These are phyloP conservation scores for Porphyrellus cyaneotinctus DNA, from an alignment of 768 basidiomycete genomes.

Conservation along the genomic window DNA sequence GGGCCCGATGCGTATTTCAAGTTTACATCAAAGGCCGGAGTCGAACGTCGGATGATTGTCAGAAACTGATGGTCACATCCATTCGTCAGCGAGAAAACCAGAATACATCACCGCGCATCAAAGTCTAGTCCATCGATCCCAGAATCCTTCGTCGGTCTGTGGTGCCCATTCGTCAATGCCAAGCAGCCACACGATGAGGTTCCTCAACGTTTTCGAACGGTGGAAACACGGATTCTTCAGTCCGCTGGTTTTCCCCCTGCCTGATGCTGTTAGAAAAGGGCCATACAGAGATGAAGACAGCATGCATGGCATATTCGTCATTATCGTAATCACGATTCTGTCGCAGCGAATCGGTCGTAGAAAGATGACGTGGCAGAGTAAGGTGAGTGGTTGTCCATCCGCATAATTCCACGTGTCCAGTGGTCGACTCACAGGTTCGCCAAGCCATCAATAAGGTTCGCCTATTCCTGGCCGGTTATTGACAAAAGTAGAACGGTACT, in stretches of 20 bases:
- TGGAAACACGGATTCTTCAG: conserved; percentile 56
- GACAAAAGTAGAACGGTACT: conserved; percentile 52
- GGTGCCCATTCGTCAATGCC: conserved; percentile 54
- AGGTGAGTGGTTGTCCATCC: too few species aligned
- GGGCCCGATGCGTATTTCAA: too few species aligned
- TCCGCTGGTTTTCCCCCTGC: conserved; percentile 22
- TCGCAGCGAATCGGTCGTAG: neutral
- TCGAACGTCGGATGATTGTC: too few species aligned
- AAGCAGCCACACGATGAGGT: conserved; percentile 69
- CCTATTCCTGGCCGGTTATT: conserved; percentile 56
- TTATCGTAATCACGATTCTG: conserved; percentile 92
- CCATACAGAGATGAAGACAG: conserved; percentile 86
- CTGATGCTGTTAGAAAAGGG: conserved; percentile 54
- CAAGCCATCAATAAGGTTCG: conserved; percentile 77
- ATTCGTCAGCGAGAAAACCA: neutral
- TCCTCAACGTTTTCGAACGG: conserved; percentile 78
- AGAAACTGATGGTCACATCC: neutral
- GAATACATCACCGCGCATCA: neutral
- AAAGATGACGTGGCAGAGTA: neutral
- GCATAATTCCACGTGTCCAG: neutral
- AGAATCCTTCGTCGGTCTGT: conserved; percentile 78
- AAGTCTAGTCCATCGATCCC: conserved; percentile 52
- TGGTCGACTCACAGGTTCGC: conserved; percentile 64
- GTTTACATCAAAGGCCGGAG: too few species aligned
- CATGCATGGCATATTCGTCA: conserved; percentile 67